phyloP scores from a whole-genome alignment of 805 yeast species.

The Scheffersomyces ergatensis region DNA sequence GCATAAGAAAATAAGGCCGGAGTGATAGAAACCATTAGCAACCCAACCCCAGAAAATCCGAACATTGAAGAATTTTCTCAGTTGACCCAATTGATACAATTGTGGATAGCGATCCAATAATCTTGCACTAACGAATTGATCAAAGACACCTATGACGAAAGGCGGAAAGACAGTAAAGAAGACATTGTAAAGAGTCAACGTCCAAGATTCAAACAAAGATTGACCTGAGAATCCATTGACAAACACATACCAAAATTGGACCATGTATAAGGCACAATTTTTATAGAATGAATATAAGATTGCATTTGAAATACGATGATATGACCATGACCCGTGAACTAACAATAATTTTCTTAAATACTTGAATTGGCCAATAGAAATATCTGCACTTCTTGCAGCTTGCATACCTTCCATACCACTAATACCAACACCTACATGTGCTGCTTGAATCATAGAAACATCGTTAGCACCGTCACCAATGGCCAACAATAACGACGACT shows the following conservation, averaged over 20 bases:
- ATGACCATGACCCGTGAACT: conserved; percentile 98
- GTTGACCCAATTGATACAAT: conserved; percentile 86
- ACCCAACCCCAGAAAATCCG: conserved; percentile 98
- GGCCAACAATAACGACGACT: conserved; percentile 75
- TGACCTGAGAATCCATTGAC: conserved; percentile 92
- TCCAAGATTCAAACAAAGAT: conserved; percentile 96
- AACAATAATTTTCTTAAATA: conserved; percentile 76
- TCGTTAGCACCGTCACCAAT: conserved; percentile 99
- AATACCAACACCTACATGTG: conserved; percentile 98
- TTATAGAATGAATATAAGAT: conserved; percentile 94
- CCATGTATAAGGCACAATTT: conserved; percentile 92
- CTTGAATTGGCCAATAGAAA: conserved; percentile 93
- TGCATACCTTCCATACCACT: conserved; percentile 99
- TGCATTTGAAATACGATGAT: conserved; percentile 89
- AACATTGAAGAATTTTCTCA: conserved; percentile 84
- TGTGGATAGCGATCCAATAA: conserved; percentile 90
- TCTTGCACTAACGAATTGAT: conserved; percentile 91
- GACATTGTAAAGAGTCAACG: conserved; percentile 92
- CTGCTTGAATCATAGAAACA: conserved; percentile 98
- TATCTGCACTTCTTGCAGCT: conserved; percentile 97
- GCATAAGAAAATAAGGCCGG: conserved; percentile 78
- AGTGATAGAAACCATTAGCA: conserved; percentile 90
- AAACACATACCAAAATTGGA: conserved; percentile 97
- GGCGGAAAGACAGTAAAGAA: conserved; percentile 95
- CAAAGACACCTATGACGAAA: conserved; percentile 92